Percentiles rank a stretch among this genome's conserved stretches.
phyloP scores from a whole-genome alignment of 768 basidiomycete genomes.

The Lactifluus volemus region DNA sequence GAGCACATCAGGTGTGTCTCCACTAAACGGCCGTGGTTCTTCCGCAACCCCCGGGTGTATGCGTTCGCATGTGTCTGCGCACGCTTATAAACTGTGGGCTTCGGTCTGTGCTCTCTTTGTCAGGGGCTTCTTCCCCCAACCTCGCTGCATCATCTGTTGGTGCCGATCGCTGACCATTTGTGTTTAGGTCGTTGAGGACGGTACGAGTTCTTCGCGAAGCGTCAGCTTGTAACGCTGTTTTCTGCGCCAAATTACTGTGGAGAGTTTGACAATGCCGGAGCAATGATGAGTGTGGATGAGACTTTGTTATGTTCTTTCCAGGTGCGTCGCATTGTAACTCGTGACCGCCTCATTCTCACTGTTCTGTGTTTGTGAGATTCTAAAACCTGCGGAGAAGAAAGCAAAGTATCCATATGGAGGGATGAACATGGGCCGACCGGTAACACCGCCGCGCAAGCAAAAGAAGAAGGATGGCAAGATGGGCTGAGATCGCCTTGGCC shows the following conservation, averaged over 20 bases:
- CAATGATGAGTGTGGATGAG: constrained; percentile 99
- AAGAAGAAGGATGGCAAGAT: constrained; percentile 92
- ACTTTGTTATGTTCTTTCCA: constrained; percentile 97
- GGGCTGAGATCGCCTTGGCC: constrained; percentile 23
- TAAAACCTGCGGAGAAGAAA: constrained; percentile 99
- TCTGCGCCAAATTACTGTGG: constrained; percentile 94
- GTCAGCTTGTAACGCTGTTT: constrained; percentile 93
- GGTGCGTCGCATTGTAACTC: constrained; percentile 32
- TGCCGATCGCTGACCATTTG: neutral
- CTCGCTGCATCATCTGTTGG: neutral
- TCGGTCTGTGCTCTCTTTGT: neutral
- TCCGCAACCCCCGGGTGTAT: neutral
- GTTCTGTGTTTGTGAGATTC: constrained; percentile 50
- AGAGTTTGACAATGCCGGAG: constrained; percentile 98
- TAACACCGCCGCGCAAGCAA: constrained; percentile 94
- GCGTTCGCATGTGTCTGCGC: neutral
- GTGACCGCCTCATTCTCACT: neutral
- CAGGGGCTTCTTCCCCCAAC: neutral
- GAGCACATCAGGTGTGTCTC: constrained; percentile 84
- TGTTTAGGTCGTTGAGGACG: constrained; percentile 89
- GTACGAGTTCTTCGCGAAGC: constrained; percentile 98
- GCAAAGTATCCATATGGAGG: constrained; percentile 85
- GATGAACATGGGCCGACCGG: constrained; percentile 78
- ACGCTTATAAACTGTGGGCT: neutral
- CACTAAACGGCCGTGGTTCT: constrained; percentile 6